Evolutionary conservation across 441 rosid genomes (phyloP).

Genomic region (Populus tomentosa): DNA sequence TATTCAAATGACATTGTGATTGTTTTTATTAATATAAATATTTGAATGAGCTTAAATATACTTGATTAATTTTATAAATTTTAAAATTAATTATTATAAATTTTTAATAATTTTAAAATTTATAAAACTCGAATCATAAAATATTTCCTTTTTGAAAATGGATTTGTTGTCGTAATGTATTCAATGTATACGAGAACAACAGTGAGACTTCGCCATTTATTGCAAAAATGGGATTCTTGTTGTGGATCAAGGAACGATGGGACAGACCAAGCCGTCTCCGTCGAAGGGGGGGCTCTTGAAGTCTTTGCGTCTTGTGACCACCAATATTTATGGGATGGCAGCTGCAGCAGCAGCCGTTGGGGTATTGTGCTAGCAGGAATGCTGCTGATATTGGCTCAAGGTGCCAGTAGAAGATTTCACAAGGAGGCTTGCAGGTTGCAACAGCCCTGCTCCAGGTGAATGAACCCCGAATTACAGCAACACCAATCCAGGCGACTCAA

Average conservation of each 20-base stretch:
- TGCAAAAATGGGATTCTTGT: constrained; percentile 82
- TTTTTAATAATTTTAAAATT: too few relatives aligned
- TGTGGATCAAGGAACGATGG: constrained; percentile 47
- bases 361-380: constrained; percentile 68
- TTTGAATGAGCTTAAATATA: too few relatives aligned
- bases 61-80: too few relatives aligned
- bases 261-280: constrained; percentile 73
- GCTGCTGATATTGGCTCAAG: constrained; percentile 84
- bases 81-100: too few relatives aligned
- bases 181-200: constrained; percentile 78
- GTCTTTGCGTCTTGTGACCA: constrained; percentile 70
- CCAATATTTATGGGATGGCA: constrained; percentile 82
- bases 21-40: too few relatives aligned
- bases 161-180: constrained; percentile 71
- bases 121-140: too few relatives aligned
- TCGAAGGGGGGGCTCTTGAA: constrained; percentile 76
- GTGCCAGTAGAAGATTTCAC: constrained; percentile 75
- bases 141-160: constrained; percentile 65
- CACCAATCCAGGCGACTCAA: constrained; percentile 15
- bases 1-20: too few relatives aligned
- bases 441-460: constrained; percentile 52
- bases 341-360: constrained; percentile 49
- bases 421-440: constrained; percentile 33
- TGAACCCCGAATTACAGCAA: constrained; percentile 36
- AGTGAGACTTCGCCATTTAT: constrained; percentile 85